These are phyloP conservation scores for Ehretia macrophylla DNA, from an alignment of 257 asterid genomes.

Conservation along the genomic window DNA sequence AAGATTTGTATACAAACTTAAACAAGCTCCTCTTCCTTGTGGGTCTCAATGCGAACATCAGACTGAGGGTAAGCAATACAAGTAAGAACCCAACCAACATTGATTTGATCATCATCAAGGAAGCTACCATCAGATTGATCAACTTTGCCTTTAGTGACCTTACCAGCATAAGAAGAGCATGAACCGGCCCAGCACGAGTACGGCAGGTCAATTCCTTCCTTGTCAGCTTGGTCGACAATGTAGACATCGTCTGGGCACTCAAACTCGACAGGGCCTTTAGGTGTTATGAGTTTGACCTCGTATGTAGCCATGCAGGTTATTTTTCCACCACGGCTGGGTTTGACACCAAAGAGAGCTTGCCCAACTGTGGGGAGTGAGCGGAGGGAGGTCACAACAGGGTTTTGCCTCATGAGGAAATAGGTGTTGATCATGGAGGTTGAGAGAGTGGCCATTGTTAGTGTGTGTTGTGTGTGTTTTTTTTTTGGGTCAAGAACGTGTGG, in stretches of 20 bases:
- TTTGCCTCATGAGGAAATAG: constrained; percentile 37
- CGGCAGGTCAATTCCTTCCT: constrained; percentile 52
- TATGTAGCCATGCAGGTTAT: constrained; percentile 57
- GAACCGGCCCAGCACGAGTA: constrained; percentile 92
- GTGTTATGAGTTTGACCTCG: constrained; percentile 65
- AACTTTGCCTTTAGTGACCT: constrained; percentile 41
- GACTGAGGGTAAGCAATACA: constrained; percentile 59
- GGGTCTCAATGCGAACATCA: constrained; percentile 57
- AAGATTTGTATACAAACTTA: too few species aligned
- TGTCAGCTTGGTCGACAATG: constrained; percentile 77
- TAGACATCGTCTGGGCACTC: constrained; percentile 38
- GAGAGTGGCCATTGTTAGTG: constrained; percentile 65
- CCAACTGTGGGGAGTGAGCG: constrained; percentile 24
- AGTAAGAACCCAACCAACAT: constrained; percentile 58
- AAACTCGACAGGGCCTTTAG: constrained; percentile 35
- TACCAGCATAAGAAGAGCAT: constrained; percentile 83
- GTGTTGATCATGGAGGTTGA: constrained; percentile 50
- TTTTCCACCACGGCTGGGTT: constrained; percentile 23
- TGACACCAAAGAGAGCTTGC: constrained; percentile 30
- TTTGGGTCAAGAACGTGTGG: neutral
- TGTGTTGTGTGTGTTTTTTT: neutral
- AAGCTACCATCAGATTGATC: constrained; percentile 74
- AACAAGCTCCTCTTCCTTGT: constrained; percentile 82
- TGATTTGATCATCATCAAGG: constrained; percentile 70
- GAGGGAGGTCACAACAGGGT: constrained; percentile 31